Percentiles rank a stretch among this genome's conserved stretches.
Evolutionary conservation across 164 flowering plant genomes (phyloP).

Genomic region (Warburgia ugandensis): DNA sequence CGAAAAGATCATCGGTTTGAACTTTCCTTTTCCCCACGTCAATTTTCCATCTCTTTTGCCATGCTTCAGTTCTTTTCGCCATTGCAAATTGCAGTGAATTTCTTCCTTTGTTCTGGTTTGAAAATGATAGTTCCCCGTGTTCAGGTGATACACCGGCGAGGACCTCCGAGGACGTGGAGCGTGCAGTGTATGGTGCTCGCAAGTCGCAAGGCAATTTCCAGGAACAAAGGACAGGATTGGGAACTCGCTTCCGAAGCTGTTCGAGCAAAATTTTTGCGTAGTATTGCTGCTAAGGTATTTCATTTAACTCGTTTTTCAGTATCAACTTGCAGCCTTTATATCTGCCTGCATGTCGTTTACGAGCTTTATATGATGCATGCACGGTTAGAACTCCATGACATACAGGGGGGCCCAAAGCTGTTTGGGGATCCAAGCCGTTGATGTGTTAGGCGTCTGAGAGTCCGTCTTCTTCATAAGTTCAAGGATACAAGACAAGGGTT

Average conservation of each 20-base stretch:
- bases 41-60: neutral
- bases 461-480: no score
- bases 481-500: no score
- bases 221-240: constrained; percentile 75
- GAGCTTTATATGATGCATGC: neutral
- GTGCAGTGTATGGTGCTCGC: constrained; percentile 82
- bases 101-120: neutral
- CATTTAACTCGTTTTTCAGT: neutral
- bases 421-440: no score
- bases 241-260: constrained; percentile 66
- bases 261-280: constrained; percentile 88
- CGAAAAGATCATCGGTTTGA: constrained; percentile 74
- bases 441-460: no score
- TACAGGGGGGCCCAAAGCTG: no score
- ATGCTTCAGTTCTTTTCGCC: neutral
- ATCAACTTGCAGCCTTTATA: no score
- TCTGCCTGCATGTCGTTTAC: neutral
- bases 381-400: no score
- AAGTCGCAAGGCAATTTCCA: constrained; percentile 44
- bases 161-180: constrained; percentile 81
- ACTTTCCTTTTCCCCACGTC: no score
- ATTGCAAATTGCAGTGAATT: no score
- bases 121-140: neutral
- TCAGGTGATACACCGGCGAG: constrained; percentile 90
- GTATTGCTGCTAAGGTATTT: constrained; percentile 86